A percentile compares a stretch with the other conserved stretches of the same genome.
Evolutionary conservation across 2,329 filamentous ascomycete species (phyloP).

Genomic region (Aaosphaeria arxii): DNA sequence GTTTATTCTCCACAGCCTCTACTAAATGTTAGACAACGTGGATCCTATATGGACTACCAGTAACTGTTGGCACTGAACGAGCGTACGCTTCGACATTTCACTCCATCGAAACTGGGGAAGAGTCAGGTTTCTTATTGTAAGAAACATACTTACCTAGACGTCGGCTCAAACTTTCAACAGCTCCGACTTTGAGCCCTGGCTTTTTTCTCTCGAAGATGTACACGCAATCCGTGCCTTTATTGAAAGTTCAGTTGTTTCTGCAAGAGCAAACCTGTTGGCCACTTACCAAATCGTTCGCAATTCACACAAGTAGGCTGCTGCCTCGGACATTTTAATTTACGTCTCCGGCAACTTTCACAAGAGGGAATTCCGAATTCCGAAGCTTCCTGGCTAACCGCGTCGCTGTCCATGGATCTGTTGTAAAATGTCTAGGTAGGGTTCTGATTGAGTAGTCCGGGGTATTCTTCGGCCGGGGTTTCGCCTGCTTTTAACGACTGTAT

Average conservation of each 20-base stretch:
- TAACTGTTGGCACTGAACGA: too few species aligned
- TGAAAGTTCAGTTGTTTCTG: neutral
- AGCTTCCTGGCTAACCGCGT: neutral
- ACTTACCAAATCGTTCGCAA: conserved; percentile 1
- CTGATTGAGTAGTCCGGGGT: too few species aligned
- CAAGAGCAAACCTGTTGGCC: neutral
- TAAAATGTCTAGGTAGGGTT: too few species aligned
- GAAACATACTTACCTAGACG: neutral
- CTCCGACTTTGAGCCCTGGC: conserved; percentile 4
- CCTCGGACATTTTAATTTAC: conserved; percentile 2
- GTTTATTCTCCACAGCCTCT: too few species aligned
- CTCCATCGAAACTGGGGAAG: too few species aligned
- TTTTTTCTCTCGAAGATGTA: conserved; percentile 4
- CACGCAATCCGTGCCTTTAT: neutral
- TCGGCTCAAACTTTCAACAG: conserved; percentile 2
- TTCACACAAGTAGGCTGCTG: conserved; percentile 2
- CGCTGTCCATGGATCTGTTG: neutral
- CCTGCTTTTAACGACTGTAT: too few species aligned
- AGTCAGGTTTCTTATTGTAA: neutral
- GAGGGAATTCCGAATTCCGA: conserved; percentile 1
- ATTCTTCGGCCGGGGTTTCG: too few species aligned
- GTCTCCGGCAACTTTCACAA: conserved; percentile 5
- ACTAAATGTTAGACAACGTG: too few species aligned
- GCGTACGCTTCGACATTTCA: too few species aligned
- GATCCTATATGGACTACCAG: too few species aligned